Evolutionary conservation across 2,329 filamentous ascomycete species (phyloP).

Genomic region (Dryadomyces quercus-mongolicae): DNA sequence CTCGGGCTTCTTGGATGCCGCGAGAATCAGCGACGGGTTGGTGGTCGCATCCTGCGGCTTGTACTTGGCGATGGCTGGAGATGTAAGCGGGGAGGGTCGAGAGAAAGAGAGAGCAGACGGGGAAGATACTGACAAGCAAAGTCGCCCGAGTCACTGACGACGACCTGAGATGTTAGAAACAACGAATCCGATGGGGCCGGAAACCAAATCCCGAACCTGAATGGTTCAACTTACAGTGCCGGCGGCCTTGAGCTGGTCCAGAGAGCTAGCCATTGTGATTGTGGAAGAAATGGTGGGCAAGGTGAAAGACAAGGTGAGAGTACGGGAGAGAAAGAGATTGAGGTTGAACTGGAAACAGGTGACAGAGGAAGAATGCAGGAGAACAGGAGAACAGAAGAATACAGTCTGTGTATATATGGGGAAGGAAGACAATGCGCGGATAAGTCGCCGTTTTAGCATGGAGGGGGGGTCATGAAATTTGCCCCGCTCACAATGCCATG

Average conservation of each 20-base stretch:
- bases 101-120: neutral
- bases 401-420: neutral
- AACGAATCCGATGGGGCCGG: neutral
- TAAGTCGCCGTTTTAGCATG: neutral
- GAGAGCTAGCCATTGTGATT: conserved; percentile 64
- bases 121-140: conserved; percentile 54
- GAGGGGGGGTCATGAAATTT: neutral
- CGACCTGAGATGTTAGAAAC: conserved; percentile 46
- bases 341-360: neutral
- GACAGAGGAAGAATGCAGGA: neutral
- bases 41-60: conserved; percentile 99
- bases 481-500: neutral
- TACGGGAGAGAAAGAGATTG: neutral
- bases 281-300: neutral
- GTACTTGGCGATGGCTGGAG: conserved; percentile 89
- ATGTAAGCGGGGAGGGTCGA: neutral
- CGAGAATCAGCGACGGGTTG: conserved; percentile 97
- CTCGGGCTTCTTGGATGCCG: conserved; percentile 94
- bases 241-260: conserved; percentile 92
- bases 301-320: neutral
- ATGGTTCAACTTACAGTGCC: conserved; percentile 79
- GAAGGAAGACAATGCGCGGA: neutral
- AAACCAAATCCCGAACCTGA: neutral
- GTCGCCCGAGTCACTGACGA: conserved; percentile 93
- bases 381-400: neutral